Evolutionary conservation across 441 rosid genomes (phyloP), one percentile per base, ranked within the genome.

Genomic region (Manihot esculenta): DNA sequence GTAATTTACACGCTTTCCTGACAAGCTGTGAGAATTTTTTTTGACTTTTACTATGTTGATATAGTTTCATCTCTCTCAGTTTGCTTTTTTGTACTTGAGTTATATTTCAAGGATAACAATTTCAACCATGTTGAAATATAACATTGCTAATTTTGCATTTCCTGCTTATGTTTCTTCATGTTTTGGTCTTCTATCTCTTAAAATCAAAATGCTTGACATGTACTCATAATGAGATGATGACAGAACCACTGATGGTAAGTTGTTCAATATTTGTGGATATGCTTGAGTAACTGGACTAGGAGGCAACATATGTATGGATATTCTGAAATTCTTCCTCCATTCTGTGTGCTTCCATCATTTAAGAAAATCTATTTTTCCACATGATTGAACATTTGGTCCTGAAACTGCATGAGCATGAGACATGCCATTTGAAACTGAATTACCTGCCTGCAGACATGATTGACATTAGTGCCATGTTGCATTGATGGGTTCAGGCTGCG

Each of bases 361-460:
- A 85, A 10, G 77, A 79, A 82, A 69, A 69, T 82, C 35, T 42
- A 79, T 38, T 1, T 30, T 64, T 61, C 79, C 81, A 56, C 1
- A 58, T 56, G 83, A 82, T 72, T 69, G 75, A 42, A 69, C 33
- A 53, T 76, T 74, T 15, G 73, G 64, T 17, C 79, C 80, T 11
- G 73, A 44, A 3, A 38, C 53, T 18, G 77, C 71, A 59, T 72
- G 77, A 41, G 3, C 14, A 11, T 33, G 13, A 14, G 83, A 79
- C 9, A 48, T 10, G 45, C 69, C 74, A n/a, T 74, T 23, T 12
- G 70, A 30, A 26, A 82, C 45, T 23, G 85, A 75, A 68, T 18
- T 7, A 14, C 85, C 83, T 0, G 77, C 78, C 49, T 82, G 82
- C 85, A 82, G 48, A 82, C 77, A 60, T 82, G 82, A 73, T 76